Conservation (phyloP, 225 moss, liverwort and hornwort species). For the Marchantia polymorpha region DNA sequence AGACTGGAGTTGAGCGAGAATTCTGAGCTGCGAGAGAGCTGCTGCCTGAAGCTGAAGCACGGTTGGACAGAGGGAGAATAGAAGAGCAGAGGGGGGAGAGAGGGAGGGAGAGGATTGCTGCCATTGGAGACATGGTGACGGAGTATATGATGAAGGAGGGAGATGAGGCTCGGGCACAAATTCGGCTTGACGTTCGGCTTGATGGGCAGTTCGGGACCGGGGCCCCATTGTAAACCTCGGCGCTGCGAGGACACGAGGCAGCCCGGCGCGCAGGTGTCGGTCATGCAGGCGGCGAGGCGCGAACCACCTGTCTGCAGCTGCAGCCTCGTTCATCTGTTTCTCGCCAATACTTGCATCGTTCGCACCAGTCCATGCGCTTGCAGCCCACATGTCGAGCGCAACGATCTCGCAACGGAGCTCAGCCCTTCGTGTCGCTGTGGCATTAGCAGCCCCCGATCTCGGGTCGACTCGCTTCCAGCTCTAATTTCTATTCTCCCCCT, state of each 20-base stretch:
- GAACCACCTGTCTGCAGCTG: constrained; percentile 2
- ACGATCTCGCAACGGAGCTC: no score
- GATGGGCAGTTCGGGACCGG: neutral
- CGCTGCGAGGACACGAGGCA: constrained; percentile 7
- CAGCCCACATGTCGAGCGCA: no score
- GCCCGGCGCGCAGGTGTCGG: neutral
- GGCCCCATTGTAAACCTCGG: neutral
- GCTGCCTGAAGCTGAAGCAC: neutral
- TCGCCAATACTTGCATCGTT: no score
- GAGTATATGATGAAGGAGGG: constrained; percentile 1
- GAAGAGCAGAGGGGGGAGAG: neutral
- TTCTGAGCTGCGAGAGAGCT: neutral
- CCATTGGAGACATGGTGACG: constrained; percentile 1
- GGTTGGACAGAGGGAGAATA: neutral
- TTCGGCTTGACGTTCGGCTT: neutral
- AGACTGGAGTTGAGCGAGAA: neutral
- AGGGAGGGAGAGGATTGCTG: neutral
- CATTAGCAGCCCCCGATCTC: no score
- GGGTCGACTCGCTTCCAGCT: no score
- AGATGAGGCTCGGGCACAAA: neutral
- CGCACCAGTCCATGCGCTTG: no score
- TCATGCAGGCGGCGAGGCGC: neutral
- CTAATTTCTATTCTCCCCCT: no score
- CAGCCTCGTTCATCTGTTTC: no score
- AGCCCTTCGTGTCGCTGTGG: no score